phyloP scores from a whole-genome alignment of 495 filamentous ascomycete species.

The Halenospora varia region DNA sequence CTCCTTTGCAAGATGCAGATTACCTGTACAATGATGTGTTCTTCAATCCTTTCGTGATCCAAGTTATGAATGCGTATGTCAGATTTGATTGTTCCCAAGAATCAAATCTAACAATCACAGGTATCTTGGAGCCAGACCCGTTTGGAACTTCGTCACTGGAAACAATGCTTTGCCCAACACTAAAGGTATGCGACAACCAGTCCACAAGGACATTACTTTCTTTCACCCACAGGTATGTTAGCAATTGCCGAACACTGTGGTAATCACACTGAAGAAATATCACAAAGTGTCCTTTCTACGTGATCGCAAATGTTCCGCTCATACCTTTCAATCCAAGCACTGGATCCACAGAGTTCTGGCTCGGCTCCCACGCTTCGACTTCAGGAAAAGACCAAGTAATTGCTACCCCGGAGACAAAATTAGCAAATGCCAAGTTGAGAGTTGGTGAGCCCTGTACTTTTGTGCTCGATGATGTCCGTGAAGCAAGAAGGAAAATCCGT shows the following conservation, averaged over 20 bases:
- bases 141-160: slow-evolving; percentile 31
- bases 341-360: slow-evolving; percentile 42
- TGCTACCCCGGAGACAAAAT: slow-evolving; percentile 13
- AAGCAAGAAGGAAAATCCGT: slow-evolving; percentile 27
- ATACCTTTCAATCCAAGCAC: slow-evolving; percentile 29
- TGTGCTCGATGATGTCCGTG: slow-evolving; percentile 24
- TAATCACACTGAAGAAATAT: slow-evolving; percentile 11
- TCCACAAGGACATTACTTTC: slow-evolving; percentile 31
- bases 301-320: slow-evolving; percentile 27
- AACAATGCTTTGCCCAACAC: slow-evolving; percentile 32
- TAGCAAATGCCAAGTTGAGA: slow-evolving; percentile 24
- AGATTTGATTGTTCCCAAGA: too few relatives aligned
- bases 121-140: slow-evolving; percentile 27
- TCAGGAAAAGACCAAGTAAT: slow-evolving; percentile 25
- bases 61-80: slow-evolving; percentile 29
- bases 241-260: too few relatives aligned
- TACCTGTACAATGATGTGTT: slow-evolving; percentile 32
- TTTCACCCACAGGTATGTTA: slow-evolving; percentile 24
- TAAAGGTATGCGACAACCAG: slow-evolving; percentile 29
- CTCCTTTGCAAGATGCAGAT: slow-evolving; percentile 25
- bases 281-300: slow-evolving; percentile 29
- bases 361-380: slow-evolving; percentile 34
- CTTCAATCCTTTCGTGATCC: slow-evolving; percentile 33
- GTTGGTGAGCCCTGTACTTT: slow-evolving; percentile 20
- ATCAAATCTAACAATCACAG: too few relatives aligned